Conservation (phyloP, 2,329 filamentous ascomycete species). For the Hymenoscyphus occultus region DNA sequence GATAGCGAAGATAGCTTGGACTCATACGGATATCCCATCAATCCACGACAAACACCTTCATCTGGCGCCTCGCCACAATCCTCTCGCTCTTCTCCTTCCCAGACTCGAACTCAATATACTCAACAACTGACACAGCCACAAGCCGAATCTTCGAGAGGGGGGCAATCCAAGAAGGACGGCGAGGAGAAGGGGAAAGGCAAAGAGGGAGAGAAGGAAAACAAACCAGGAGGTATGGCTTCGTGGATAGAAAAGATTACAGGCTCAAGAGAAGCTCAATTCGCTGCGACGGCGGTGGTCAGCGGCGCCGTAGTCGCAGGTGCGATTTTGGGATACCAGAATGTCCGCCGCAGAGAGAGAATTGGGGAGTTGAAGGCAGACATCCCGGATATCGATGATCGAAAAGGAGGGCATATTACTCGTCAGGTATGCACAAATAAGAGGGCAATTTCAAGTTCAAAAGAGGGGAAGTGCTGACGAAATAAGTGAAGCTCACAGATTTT, state of each 20-base stretch:
- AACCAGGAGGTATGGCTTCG: conserved; percentile 28
- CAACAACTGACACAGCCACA: neutral
- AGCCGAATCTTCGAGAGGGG: neutral
- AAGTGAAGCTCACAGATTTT: conserved; percentile 49
- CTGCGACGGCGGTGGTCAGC: conserved; percentile 66
- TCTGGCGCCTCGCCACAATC: neutral
- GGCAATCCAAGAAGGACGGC: neutral
- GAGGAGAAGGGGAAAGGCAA: neutral
- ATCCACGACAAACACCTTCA: neutral
- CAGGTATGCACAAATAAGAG: conserved; percentile 35
- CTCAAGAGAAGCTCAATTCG: conserved; percentile 51
- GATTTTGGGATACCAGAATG: conserved; percentile 59
- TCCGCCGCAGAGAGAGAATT: conserved; percentile 54
- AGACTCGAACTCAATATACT: neutral
- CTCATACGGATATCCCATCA: conserved; percentile 9
- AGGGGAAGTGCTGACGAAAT: conserved; percentile 37
- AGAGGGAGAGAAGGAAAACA: conserved; percentile 9
- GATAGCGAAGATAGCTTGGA: conserved; percentile 11
- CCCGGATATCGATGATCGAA: conserved; percentile 38
- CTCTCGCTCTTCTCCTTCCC: neutral
- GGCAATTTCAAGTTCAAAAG: neutral
- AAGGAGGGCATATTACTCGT: conserved; percentile 37
- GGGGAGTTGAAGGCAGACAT: conserved; percentile 60
- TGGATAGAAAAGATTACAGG: conserved; percentile 29
- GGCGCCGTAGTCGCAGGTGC: conserved; percentile 58